Percentiles rank a stretch among this genome's conserved stretches.
Conservation (phyloP, 2,329 filamentous ascomycete genomes). For the Cordyceps sp. region DNA sequence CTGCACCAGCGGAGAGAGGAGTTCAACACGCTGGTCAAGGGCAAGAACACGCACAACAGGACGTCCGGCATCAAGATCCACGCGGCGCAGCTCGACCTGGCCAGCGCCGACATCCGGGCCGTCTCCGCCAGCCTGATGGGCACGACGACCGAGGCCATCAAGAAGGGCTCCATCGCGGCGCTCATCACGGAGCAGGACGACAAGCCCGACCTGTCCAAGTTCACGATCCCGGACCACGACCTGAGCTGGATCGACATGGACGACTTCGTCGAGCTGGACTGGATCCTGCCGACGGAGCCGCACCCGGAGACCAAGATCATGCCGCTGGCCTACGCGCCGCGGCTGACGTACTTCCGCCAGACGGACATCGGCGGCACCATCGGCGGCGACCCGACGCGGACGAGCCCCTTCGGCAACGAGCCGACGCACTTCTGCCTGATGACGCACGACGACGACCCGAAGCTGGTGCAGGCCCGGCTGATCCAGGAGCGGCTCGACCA, state of each 20-base stretch:
- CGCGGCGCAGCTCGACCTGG: slow-evolving; percentile 79
- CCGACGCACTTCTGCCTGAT: slow-evolving; percentile 92
- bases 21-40: slow-evolving; percentile 67
- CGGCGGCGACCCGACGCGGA: slow-evolving; percentile 63
- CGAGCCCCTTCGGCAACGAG: slow-evolving; percentile 83
- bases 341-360: slow-evolving; percentile 92
- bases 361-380: slow-evolving; percentile 78
- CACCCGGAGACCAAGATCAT: slow-evolving; percentile 91
- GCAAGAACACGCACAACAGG: slow-evolving; percentile 57
- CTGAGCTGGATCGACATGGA: slow-evolving; percentile 98
- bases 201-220: slow-evolving; percentile 62
- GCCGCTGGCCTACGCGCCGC: slow-evolving; percentile 80
- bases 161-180: slow-evolving; percentile 36
- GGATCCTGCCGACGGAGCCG: slow-evolving; percentile 78
- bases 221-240: slow-evolving; percentile 91
- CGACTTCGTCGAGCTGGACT: slow-evolving; percentile 95
- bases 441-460: slow-evolving; percentile 77
- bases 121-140: slow-evolving; percentile 81
- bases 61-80: slow-evolving; percentile 94
- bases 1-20: slow-evolving; percentile 87
- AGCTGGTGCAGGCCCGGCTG: slow-evolving; percentile 72
- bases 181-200: slow-evolving; percentile 37
- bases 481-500: slow-evolving; percentile 68
- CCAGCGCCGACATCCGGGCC: slow-evolving; percentile 80
- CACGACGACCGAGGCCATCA: slow-evolving; percentile 60